phyloP scores from a whole-genome alignment of 2,329 filamentous ascomycete species.

The Aureobasidium sp. region DNA sequence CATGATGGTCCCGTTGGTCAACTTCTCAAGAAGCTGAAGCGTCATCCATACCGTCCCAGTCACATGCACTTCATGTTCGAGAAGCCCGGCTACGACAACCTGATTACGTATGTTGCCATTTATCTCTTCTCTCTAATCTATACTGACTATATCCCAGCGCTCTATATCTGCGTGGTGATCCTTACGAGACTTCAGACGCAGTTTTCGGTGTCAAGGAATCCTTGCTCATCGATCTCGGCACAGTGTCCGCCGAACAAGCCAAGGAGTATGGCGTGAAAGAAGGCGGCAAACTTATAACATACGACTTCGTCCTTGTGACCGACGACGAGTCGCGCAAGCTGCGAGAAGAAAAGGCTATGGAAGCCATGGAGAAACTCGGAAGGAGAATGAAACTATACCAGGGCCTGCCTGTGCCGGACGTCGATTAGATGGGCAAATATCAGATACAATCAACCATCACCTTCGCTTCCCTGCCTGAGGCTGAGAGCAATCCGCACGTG shows the following conservation, averaged over 20 bases:
- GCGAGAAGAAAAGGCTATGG: conserved; percentile 56
- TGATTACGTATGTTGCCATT: conserved; percentile 62
- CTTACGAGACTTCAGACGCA: conserved; percentile 74
- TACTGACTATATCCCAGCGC: conserved; percentile 43
- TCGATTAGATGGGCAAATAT: conserved; percentile 34
- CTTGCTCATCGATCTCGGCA: conserved; percentile 57
- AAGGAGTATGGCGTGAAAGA: conserved; percentile 53
- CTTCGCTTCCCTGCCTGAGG: background rate
- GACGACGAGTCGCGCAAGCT: conserved; percentile 60
- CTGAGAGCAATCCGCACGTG: background rate
- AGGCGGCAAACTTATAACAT: conserved; percentile 45
- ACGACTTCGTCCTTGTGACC: conserved; percentile 71
- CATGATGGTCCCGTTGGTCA: conserved; percentile 76
- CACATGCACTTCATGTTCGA: conserved; percentile 89
- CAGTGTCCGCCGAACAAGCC: conserved; percentile 46
- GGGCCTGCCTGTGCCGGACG: conserved; percentile 66
- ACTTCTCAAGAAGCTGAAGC: conserved; percentile 54
- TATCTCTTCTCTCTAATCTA: background rate
- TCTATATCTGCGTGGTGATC: conserved; percentile 67
- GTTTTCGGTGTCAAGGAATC: conserved; percentile 84
- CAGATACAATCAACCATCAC: background rate
- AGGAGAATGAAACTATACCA: conserved; percentile 64
- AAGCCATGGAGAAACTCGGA: conserved; percentile 60
- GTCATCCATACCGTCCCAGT: conserved; percentile 69
- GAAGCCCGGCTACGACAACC: conserved; percentile 66